phyloP scores from a whole-genome alignment of 345 rosid species.

The Moricandia moricandioides region DNA sequence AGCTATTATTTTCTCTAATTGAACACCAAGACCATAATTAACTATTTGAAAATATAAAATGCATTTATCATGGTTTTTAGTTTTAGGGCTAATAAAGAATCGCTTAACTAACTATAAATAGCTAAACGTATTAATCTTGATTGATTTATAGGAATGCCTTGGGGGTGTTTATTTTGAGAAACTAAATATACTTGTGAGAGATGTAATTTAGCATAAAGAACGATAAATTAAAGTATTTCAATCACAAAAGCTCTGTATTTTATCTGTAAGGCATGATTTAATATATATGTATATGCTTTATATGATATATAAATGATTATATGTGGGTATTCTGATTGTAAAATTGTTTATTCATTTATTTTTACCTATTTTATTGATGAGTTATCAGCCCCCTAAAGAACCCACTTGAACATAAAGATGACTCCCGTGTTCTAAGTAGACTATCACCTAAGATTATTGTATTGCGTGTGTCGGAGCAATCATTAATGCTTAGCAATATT shows the following conservation, averaged over 20 bases:
- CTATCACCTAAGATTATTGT: background rate
- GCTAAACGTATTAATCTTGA: background rate
- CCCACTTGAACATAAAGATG: background rate
- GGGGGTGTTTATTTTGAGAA: background rate
- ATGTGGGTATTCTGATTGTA: background rate
- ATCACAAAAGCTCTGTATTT: background rate
- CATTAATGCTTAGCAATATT: background rate
- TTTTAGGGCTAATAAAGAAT: slow-evolving; percentile 6
- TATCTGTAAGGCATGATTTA: background rate
- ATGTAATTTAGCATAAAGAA: background rate
- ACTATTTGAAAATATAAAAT: background rate
- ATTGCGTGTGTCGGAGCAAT: background rate
- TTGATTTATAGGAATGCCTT: background rate
- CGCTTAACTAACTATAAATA: background rate
- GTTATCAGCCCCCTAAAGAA: background rate
- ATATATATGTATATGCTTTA: too few relatives aligned
- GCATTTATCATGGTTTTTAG: background rate
- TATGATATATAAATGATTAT: too few relatives aligned
- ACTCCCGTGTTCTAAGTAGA: background rate
- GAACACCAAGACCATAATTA: background rate
- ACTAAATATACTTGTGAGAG: background rate
- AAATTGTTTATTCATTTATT: background rate
- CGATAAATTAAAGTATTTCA: background rate
- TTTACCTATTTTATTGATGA: background rate
- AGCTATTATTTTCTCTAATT: background rate